A percentile compares a stretch with the other conserved stretches of the same genome.
These are phyloP conservation scores for Ceratocystiopsis minuta DNA, from an alignment of 2,329 filamentous ascomycete genomes.

Conservation along the genomic window DNA sequence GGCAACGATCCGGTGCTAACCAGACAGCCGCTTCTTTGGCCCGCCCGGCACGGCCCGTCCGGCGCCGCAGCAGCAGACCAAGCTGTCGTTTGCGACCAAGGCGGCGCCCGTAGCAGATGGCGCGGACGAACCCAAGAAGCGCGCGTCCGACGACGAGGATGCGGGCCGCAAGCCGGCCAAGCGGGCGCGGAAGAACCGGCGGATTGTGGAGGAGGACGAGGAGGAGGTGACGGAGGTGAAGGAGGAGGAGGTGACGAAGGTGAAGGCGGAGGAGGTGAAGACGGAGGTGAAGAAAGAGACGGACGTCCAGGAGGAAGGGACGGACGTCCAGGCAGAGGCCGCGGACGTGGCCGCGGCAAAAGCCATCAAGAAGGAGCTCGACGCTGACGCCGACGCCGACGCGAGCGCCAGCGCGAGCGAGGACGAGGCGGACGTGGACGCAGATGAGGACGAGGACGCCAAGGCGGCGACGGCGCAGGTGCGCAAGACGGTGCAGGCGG, in stretches of 20 bases:
- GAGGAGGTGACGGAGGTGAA: conserved; percentile 8
- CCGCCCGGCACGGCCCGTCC: conserved; percentile 40
- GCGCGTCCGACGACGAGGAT: conserved; percentile 4
- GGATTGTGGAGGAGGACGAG: conserved; percentile 34
- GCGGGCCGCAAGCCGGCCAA: conserved; percentile 41
- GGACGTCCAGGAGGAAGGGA: neutral
- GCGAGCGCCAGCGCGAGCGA: conserved; percentile 22
- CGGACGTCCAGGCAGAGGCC: conserved; percentile 13
- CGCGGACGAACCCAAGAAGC: conserved; percentile 10
- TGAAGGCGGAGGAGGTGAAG: neutral
- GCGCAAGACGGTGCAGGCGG: conserved; percentile 64
- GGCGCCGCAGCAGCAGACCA: conserved; percentile 52
- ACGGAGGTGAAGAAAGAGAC: neutral
- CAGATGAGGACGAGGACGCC: conserved; percentile 44
- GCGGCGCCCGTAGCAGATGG: conserved; percentile 8
- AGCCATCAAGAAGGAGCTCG: conserved; percentile 24
- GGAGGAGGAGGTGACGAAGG: conserved; percentile 10
- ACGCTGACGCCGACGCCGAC: conserved; percentile 33
- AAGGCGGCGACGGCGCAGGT: conserved; percentile 50
- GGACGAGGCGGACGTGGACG: conserved; percentile 27
- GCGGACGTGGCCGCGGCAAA: conserved; percentile 19
- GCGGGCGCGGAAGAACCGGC: conserved; percentile 28
- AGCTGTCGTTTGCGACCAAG: conserved; percentile 50
- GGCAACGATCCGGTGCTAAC: conserved; percentile 4
- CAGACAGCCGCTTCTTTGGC: conserved; percentile 69